These are phyloP conservation scores for Sporothrix globosa DNA, from an alignment of 2,329 filamentous ascomycete genomes.

Conservation along the genomic window DNA sequence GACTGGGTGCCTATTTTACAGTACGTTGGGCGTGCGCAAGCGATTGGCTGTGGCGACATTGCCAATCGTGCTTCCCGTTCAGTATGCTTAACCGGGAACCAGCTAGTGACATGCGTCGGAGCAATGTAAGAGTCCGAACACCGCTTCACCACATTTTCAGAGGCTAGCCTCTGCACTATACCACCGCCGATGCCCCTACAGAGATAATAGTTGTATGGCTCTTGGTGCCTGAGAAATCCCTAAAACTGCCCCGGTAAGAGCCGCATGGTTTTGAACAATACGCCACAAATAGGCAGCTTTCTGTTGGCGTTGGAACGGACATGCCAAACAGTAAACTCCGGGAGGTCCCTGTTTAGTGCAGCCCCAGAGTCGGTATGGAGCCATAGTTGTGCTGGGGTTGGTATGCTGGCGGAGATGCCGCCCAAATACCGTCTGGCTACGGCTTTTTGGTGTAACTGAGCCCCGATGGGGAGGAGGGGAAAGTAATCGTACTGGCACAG, in stretches of 20 bases:
- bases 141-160: neutral
- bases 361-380: neutral
- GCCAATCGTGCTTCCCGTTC: neutral
- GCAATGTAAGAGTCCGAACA: neutral
- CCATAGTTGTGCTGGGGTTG: neutral
- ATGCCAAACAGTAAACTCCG: slow-evolving; percentile 24
- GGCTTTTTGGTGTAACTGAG: no score
- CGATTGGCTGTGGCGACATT: slow-evolving; percentile 24
- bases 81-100: neutral
- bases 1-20: neutral
- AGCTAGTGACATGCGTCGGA: neutral
- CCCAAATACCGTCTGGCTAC: no score
- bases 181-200: no score
- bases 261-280: neutral
- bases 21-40: slow-evolving; percentile 18
- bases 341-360: neutral
- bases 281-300: neutral
- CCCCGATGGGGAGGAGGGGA: no score
- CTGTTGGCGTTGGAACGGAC: neutral
- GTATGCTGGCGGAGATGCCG: neutral
- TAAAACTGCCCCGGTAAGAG: no score
- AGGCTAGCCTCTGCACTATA: no score
- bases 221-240: no score
- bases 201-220: no score
- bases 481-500: no score